Percentiles rank a stretch among this genome's conserved stretches.
phyloP scores from a whole-genome alignment of 345 rosid species.

The Hibiscus trionum region DNA sequence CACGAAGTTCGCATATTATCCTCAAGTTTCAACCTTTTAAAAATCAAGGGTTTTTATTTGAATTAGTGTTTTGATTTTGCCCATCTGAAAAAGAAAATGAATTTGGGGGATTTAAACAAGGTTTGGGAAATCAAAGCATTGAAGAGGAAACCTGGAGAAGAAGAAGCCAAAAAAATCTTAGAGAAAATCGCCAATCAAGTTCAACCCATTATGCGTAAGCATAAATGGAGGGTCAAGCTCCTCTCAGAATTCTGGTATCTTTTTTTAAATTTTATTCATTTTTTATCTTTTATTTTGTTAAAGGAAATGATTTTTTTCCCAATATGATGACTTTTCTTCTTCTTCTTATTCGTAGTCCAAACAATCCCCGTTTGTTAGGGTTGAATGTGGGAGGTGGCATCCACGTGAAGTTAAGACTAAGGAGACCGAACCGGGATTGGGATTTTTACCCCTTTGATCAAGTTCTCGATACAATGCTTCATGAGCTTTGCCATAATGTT shows the following conservation, averaged over 20 bases:
- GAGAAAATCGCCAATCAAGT: constrained; percentile 19
- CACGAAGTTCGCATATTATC: background rate
- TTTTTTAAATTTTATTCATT: background rate
- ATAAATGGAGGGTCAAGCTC: constrained; percentile 41
- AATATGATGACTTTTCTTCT: constrained; percentile 28
- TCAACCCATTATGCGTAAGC: constrained; percentile 31
- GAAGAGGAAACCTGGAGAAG: background rate
- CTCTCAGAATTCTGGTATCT: constrained; percentile 35
- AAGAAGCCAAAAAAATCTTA: background rate
- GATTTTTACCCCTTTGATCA: constrained; percentile 62
- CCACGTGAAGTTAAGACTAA: constrained; percentile 68
- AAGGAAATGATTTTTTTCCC: background rate
- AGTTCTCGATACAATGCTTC: constrained; percentile 91
- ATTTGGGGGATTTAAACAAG: constrained; percentile 20
- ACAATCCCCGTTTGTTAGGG: constrained; percentile 60
- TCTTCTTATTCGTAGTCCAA: constrained; percentile 42
- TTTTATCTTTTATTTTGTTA: constrained; percentile 4
- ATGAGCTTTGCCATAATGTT: constrained; percentile 82
- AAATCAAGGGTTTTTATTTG: background rate
- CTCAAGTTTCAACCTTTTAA: background rate
- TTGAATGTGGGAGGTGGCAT: constrained; percentile 67
- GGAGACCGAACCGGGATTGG: constrained; percentile 53
- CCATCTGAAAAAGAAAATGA: constrained; percentile 13
- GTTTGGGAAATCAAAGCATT: constrained; percentile 3
- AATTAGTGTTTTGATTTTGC: background rate